Percentiles rank a stretch among this genome's conserved stretches.
phyloP scores from a whole-genome alignment of 805 yeast genomes.

The Pichia phayaonensis region DNA sequence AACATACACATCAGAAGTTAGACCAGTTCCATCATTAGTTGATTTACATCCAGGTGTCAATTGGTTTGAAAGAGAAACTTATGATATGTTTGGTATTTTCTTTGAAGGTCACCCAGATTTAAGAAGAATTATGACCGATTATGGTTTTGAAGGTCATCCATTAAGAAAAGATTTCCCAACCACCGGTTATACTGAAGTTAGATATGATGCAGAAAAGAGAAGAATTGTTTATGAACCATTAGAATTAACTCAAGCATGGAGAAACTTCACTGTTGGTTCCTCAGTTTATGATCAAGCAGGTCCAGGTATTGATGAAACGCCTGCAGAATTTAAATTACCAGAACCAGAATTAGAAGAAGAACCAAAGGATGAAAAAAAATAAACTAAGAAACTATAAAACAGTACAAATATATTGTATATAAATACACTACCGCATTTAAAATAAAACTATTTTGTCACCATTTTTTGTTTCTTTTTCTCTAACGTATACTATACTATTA shows the following conservation, averaged over 20 bases:
- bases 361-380: constrained; percentile 19
- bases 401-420: not conserved
- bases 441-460: not conserved
- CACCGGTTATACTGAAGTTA: constrained; percentile 83
- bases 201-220: constrained; percentile 87
- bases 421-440: not conserved
- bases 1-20: constrained; percentile 78
- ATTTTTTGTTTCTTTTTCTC: not conserved
- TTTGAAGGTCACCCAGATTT: constrained; percentile 87
- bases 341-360: constrained; percentile 64
- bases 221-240: constrained; percentile 84
- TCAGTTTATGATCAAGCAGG: constrained; percentile 92
- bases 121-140: constrained; percentile 85
- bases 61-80: constrained; percentile 88
- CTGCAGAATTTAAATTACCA: constrained; percentile 75
- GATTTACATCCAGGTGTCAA: constrained; percentile 71
- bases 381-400: not conserved
- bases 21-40: constrained; percentile 75
- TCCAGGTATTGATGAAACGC: constrained; percentile 74
- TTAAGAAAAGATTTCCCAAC: constrained; percentile 89
- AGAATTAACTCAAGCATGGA: constrained; percentile 87
- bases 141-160: constrained; percentile 90
- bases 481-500: not conserved
- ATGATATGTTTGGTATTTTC: constrained; percentile 80
- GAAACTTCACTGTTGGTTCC: constrained; percentile 83